phyloP scores from a whole-genome alignment of 345 rosid genomes.

The Nephelium lappaceum region DNA sequence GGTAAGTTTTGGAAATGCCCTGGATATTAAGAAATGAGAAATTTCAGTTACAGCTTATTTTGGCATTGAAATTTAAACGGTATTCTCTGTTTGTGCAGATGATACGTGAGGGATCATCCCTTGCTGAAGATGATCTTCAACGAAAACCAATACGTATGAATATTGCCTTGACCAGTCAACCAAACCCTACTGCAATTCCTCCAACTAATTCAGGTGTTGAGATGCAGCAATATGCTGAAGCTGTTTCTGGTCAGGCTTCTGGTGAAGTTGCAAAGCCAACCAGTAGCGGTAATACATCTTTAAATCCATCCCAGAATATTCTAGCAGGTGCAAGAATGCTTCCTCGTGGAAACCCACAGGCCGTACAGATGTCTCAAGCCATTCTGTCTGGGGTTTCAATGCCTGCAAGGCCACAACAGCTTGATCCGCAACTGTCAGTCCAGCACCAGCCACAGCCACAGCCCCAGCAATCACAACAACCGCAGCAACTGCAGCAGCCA shows the following conservation, averaged over 20 bases:
- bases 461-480: slow-evolving; percentile 34
- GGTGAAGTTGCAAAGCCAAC: slow-evolving; percentile 54
- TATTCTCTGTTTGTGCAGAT: slow-evolving; percentile 55
- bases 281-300: slow-evolving; percentile 47
- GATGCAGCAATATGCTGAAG: slow-evolving; percentile 62
- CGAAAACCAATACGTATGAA: slow-evolving; percentile 51
- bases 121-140: slow-evolving; percentile 55
- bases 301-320: slow-evolving; percentile 50
- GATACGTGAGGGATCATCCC: slow-evolving; percentile 57
- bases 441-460: slow-evolving; percentile 49
- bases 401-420: slow-evolving; percentile 65
- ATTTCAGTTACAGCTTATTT: slow-evolving; percentile 17
- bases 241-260: slow-evolving; percentile 54
- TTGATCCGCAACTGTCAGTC: slow-evolving; percentile 55
- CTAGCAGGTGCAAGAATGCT: slow-evolving; percentile 65
- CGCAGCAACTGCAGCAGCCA: slow-evolving; percentile 36
- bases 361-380: slow-evolving; percentile 78
- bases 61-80: slow-evolving; percentile 16
- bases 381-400: slow-evolving; percentile 59
- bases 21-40: slow-evolving; percentile 4
- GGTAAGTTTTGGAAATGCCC: slow-evolving; percentile 49
- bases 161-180: slow-evolving; percentile 54
- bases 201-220: slow-evolving; percentile 56
- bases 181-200: slow-evolving; percentile 45
- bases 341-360: slow-evolving; percentile 73